Conservation (phyloP, 2,329 filamentous ascomycete genomes). For the Phoma sp. region DNA sequence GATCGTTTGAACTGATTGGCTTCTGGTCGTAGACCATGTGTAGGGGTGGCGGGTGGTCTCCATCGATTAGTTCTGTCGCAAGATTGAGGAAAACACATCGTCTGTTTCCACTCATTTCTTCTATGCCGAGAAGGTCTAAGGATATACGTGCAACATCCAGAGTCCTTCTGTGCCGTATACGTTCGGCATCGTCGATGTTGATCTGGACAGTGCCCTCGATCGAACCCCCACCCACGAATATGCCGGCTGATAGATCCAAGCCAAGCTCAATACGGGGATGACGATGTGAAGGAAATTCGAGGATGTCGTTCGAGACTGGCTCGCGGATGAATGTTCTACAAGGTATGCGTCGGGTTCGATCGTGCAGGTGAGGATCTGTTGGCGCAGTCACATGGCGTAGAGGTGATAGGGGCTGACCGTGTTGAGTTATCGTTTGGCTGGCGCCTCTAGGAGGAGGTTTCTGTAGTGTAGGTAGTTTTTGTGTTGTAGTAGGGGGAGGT, state of each 20-base stretch:
- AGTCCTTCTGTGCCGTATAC: slow-evolving; percentile 51
- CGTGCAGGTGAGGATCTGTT: slow-evolving; percentile 52
- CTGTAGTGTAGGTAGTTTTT: slow-evolving; percentile 26
- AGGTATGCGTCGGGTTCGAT: slow-evolving; percentile 51
- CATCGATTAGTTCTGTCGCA: slow-evolving; percentile 59
- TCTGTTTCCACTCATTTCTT: slow-evolving; percentile 56
- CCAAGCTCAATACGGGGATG: slow-evolving; percentile 59
- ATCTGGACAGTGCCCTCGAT: slow-evolving; percentile 60
- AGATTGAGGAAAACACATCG: slow-evolving; percentile 59
- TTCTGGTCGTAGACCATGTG: slow-evolving; percentile 57
- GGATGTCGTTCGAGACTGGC: slow-evolving; percentile 54
- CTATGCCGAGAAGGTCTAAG: slow-evolving; percentile 59
- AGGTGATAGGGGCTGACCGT: slow-evolving; percentile 50
- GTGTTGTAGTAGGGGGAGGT: slow-evolving; percentile 22
- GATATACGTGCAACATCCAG: slow-evolving; percentile 58
- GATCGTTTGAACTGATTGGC: slow-evolving; percentile 46
- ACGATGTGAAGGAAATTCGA: slow-evolving; percentile 57
- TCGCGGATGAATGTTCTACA: slow-evolving; percentile 58
- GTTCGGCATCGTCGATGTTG: slow-evolving; percentile 55
- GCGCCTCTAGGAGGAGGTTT: slow-evolving; percentile 34
- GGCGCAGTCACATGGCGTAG: slow-evolving; percentile 52
- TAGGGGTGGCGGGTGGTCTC: slow-evolving; percentile 57
- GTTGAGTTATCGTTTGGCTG: slow-evolving; percentile 51
- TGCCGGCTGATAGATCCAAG: slow-evolving; percentile 57
- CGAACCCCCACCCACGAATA: slow-evolving; percentile 63